Evolutionary conservation across 208 protist species (phyloP).

Genomic region (Wallacemonas collosoma): DNA sequence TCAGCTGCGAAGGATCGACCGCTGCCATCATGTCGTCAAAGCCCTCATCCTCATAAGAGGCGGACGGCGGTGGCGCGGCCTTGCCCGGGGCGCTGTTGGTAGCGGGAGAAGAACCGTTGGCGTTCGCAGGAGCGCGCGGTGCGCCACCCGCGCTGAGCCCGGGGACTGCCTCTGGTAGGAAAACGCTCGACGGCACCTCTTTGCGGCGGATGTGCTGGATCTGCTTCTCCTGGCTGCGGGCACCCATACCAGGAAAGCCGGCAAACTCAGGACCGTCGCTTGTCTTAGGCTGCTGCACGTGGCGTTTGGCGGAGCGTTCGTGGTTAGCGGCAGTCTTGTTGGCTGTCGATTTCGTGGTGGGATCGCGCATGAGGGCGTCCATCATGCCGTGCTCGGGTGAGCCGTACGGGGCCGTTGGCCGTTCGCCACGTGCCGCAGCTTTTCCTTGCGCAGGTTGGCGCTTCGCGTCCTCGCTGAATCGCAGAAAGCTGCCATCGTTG

Average conservation of each 20-base stretch:
- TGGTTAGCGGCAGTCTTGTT: conserved; percentile 17
- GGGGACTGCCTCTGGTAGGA: conserved; percentile 19
- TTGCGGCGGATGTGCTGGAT: conserved; percentile 29
- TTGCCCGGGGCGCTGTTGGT: background rate
- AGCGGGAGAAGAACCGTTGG: background rate
- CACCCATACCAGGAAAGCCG: conserved; percentile 50
- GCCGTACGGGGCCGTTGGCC: background rate
- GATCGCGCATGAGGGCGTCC: conserved; percentile 31
- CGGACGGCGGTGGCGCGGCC: conserved; percentile 14
- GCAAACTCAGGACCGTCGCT: conserved; percentile 24
- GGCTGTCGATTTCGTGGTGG: conserved; percentile 3
- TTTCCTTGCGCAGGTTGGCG: conserved; percentile 16
- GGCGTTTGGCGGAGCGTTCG: conserved; percentile 5
- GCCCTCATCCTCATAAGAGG: conserved; percentile 23
- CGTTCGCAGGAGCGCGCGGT: too few species aligned
- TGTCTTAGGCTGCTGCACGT: background rate
- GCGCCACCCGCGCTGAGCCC: conserved; percentile 8
- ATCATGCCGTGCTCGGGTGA: conserved; percentile 28
- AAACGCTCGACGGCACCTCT: conserved; percentile 31
- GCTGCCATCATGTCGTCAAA: conserved; percentile 10
- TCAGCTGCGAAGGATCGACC: conserved; percentile 3
- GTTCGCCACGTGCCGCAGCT: background rate
- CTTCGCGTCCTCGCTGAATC: conserved; percentile 57
- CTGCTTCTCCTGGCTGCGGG: conserved; percentile 20
- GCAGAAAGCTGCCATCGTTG: conserved; percentile 58